Base-by-base conservation (phyloP, 108 stramenopile genomes). In the Bacterosira constricta region DNA sequence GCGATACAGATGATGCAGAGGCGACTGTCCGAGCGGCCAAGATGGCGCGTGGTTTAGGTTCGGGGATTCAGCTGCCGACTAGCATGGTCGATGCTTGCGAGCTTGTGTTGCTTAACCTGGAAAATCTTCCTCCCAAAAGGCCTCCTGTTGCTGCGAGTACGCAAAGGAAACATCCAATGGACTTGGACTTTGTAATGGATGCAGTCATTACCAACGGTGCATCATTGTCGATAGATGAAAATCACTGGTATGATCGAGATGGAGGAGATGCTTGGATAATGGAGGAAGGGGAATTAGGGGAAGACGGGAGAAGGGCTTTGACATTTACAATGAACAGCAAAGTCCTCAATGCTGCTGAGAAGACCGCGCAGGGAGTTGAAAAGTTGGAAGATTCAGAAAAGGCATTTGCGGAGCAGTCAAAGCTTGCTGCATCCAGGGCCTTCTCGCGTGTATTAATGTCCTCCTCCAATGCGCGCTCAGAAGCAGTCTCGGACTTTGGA, bases 191-290 rank as follows among this genome's bases (percentile, higher is more conserved):
- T 36, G 56, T 96, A 4, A 70, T 96, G 7, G 95, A 96, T 86
- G 90, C 91, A 20, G 80, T 96, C 34, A 71, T 91, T 57, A 89
- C 90, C 20, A 91, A 92, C 60, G 95, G 95, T n/a, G 89, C 85
- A 21, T 92, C 92, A 15, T 66, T 96, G 49, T 46, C 77, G 0
- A 82, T 85, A 17, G 89, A 93, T 61, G 89, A 91, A 77, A 85
- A 85, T 26, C 85, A 84, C 27, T 96, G 95, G 95, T 96, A 93
- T 66, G 86, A 89, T 21, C 76, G 91, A 32, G 89, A 91, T 69
- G 95, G 95, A 31, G 90, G 92, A 18, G 79, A 61, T 53, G 85
- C 90, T n/a, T 95, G 91, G 91, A 66, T 66, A 4, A 73, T 86
- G 36, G 83, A 89, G 31, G 68, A 76, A 31, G 80, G 54, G 46